A percentile compares a stretch with the other conserved stretches of the same genome.
Evolutionary conservation across 345 rosid genomes (phyloP).

Genomic region (Anacardium occidentale): DNA sequence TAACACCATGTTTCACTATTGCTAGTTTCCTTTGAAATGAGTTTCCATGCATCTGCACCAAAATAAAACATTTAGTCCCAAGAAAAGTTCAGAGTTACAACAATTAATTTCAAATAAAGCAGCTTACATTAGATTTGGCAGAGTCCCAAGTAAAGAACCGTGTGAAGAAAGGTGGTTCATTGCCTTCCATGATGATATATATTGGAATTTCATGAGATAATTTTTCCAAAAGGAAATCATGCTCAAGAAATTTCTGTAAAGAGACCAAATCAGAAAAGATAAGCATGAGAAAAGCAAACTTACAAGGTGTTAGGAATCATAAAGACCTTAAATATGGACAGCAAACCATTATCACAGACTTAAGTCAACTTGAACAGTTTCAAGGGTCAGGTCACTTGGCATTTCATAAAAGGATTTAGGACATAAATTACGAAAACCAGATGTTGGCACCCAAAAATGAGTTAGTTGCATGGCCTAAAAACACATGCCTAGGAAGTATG

Average conservation of each 20-base stretch:
- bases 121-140: slow-evolving; percentile 70
- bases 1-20: slow-evolving; percentile 68
- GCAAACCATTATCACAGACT: not conserved
- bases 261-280: slow-evolving; percentile 16
- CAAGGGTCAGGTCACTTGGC: slow-evolving; percentile 1
- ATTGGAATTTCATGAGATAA: slow-evolving; percentile 68
- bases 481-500: not conserved
- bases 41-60: slow-evolving; percentile 87
- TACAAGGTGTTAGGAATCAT: not conserved
- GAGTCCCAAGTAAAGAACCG: slow-evolving; percentile 96
- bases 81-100: slow-evolving; percentile 14
- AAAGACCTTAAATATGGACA: not conserved
- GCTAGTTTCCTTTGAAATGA: slow-evolving; percentile 91
- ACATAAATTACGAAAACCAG: not conserved
- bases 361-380: not conserved
- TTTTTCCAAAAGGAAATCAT: slow-evolving; percentile 73
- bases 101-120: slow-evolving; percentile 13
- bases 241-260: slow-evolving; percentile 75
- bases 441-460: not conserved
- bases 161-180: slow-evolving; percentile 90
- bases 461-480: not conserved
- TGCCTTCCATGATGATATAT: slow-evolving; percentile 77
- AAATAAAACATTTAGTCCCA: slow-evolving; percentile 19
- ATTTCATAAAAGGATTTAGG: not conserved
- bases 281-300: slow-evolving; percentile 5